Conservation (phyloP, 208 protist genomes). For the Leishmania mexicana region DNA sequence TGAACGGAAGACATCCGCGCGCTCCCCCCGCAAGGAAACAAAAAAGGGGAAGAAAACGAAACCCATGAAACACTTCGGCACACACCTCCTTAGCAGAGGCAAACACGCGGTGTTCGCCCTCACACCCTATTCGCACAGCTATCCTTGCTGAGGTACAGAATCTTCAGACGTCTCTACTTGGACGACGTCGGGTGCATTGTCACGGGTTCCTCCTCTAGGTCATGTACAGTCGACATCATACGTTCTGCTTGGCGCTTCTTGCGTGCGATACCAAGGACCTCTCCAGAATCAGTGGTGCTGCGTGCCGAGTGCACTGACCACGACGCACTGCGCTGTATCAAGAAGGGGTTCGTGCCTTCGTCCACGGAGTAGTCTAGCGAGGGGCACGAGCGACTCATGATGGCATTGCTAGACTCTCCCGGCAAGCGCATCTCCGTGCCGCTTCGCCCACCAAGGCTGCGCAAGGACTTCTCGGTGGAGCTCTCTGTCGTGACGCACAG, state of each 20-base stretch:
- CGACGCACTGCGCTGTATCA: conserved; percentile 18
- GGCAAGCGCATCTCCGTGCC: not conserved
- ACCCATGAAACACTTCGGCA: not conserved
- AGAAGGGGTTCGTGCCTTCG: conserved; percentile 11
- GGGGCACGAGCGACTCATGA: conserved; percentile 17
- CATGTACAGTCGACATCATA: conserved; percentile 10
- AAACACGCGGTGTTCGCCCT: not conserved
- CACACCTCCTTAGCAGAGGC: not conserved
- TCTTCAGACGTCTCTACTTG: not conserved
- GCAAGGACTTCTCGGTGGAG: conserved; percentile 3
- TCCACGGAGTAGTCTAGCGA: conserved; percentile 17
- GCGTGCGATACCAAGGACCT: not conserved
- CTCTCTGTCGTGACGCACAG: not conserved
- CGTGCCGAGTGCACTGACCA: conserved; percentile 20
- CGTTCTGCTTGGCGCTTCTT: conserved; percentile 17
- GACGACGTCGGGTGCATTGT: not conserved
- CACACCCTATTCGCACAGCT: not conserved
- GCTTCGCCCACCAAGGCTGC: conserved; percentile 8
- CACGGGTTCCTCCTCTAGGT: conserved; percentile 12
- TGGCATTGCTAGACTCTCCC: conserved; percentile 3
- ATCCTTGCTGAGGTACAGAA: not conserved
- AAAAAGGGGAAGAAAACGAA: not conserved
- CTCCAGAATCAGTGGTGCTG: conserved; percentile 16
- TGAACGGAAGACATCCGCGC: not conserved
- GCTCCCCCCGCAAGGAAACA: not conserved